Evolutionary conservation across 2,329 filamentous ascomycete species (phyloP), one percentile per base, ranked within the genome.

Genomic region (Coleophoma crateriformis): DNA sequence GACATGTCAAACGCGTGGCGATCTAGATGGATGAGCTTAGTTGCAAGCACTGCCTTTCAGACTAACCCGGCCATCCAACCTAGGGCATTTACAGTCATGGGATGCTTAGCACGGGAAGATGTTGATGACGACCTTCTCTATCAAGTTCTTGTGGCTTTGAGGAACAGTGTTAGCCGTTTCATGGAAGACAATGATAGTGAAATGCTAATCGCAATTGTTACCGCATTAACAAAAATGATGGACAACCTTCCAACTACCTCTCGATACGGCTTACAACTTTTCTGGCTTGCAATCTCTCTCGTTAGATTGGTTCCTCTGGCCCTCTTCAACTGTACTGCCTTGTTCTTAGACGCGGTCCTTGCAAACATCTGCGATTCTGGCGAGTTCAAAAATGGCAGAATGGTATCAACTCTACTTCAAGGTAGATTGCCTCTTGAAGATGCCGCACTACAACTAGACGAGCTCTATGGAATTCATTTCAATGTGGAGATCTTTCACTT

Each of bases 51-150:
- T 10, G 84, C 84, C 0, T 87, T 87, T 62, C 84, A 87, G 61
- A 86, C 83, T 61, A 87, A 87, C 60, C 84, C 83, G 8, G 82
- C 84, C 2, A 84, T 87, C 49, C 84, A 87, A 55, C 82, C 84
- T 6, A 72, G 81, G 17, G 84, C 84, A 1, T 87, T 87, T 58
- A 78, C 82, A 2, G 83, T 87, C 38, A 86, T 87, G 83, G 84
- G 84, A 13, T 87, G 82, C 57, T 67, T 87, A 10, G 83, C 84
- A 20, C 74, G 82, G n/a, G 83, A 87, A 60, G 83, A 87, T 61
- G 83, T 87, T 2, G 84, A 87, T 48, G 84, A 87, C 55, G 84
- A 87, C 60, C 70, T 87, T 4, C 72, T 87, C 2, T 87, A 87
- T 61, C 84, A 87, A 62, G 82, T 87, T 17, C 72, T 87, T 3